A percentile compares a stretch with the other conserved stretches of the same genome.
These are phyloP conservation scores for Saccharomyces hybrid DNA, from an alignment of 1,139 yeast species.

Conservation along the genomic window DNA sequence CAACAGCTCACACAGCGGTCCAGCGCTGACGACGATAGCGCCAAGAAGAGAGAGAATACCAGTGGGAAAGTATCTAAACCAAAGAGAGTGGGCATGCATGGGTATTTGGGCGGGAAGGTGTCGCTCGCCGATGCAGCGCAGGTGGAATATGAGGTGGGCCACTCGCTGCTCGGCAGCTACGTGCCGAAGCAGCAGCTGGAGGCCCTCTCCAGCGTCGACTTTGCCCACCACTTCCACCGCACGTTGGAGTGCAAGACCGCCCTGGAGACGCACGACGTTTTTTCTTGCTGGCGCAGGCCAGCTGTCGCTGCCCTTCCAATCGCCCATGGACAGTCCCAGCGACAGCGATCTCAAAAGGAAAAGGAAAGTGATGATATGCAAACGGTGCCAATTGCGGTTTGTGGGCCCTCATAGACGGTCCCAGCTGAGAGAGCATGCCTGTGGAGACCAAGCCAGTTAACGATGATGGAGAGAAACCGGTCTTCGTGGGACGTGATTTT, in stretches of 20 bases:
- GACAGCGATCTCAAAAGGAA: constrained; percentile 5
- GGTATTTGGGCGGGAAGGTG: constrained; percentile 27
- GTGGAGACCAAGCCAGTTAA: constrained; percentile 3
- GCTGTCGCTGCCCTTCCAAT: constrained; percentile 2
- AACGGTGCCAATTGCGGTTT: constrained; percentile 19
- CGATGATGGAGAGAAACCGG: not conserved
- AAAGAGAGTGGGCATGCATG: constrained; percentile 23
- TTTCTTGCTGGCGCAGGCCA: constrained; percentile 15
- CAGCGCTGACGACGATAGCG: constrained; percentile 8
- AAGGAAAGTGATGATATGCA: constrained; percentile 21
- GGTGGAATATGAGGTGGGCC: constrained; percentile 24
- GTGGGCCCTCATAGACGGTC: constrained; percentile 20
- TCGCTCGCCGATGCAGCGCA: constrained; percentile 20
- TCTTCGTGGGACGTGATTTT: not conserved
- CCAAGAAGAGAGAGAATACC: constrained; percentile 6
- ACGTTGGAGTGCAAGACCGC: constrained; percentile 26
- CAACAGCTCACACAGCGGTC: constrained; percentile 17
- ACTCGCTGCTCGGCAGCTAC: constrained; percentile 29
- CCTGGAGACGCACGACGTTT: constrained; percentile 21
- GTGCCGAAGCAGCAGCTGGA: constrained; percentile 30
- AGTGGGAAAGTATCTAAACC: constrained; percentile 7
- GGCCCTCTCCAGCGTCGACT: constrained; percentile 29
- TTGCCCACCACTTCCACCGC: constrained; percentile 30
- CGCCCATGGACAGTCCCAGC: constrained; percentile 6
- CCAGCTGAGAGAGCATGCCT: constrained; percentile 10